Percentiles rank a stretch among this genome's conserved stretches.
Conservation (phyloP, 2,329 filamentous ascomycete genomes). For the Moelleriella libera region DNA sequence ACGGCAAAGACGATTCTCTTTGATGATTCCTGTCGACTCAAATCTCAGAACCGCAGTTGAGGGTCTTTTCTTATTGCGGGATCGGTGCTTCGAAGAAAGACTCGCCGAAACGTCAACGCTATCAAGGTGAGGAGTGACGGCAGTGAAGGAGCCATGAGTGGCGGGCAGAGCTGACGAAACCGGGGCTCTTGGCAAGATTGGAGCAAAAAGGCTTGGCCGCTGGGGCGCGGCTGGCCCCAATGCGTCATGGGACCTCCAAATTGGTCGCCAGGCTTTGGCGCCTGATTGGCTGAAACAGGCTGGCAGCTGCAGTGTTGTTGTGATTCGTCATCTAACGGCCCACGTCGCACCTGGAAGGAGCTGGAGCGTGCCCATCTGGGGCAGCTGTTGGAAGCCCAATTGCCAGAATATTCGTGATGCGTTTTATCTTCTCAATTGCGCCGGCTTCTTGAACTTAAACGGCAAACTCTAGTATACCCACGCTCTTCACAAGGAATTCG, state of each 20-base stretch:
- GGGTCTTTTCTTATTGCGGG: too few relatives aligned
- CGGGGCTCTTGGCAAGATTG: conserved; percentile 8
- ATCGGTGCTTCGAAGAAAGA: background rate
- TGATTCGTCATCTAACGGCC: background rate
- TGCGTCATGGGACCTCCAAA: conserved; percentile 21
- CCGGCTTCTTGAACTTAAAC: too few relatives aligned
- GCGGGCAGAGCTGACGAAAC: background rate
- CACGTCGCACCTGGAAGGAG: too few relatives aligned
- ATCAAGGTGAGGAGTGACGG: conserved; percentile 2
- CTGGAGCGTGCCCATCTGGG: too few relatives aligned
- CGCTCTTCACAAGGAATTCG: too few relatives aligned
- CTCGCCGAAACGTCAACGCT: background rate
- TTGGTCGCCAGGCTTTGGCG: background rate
- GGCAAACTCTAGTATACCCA: too few relatives aligned
- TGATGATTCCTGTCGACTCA: background rate
- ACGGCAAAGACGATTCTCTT: background rate
- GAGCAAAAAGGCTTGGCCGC: background rate
- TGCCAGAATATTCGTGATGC: too few relatives aligned
- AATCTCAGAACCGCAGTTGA: background rate
- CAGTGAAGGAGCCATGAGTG: background rate
- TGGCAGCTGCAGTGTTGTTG: background rate
- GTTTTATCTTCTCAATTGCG: too few relatives aligned
- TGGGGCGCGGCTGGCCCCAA: background rate
- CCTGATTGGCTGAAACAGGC: background rate
- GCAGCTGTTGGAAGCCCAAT: too few relatives aligned